Base-by-base conservation (phyloP, 495 filamentous ascomycete species). In the Parathielavia hyrcaniae region DNA sequence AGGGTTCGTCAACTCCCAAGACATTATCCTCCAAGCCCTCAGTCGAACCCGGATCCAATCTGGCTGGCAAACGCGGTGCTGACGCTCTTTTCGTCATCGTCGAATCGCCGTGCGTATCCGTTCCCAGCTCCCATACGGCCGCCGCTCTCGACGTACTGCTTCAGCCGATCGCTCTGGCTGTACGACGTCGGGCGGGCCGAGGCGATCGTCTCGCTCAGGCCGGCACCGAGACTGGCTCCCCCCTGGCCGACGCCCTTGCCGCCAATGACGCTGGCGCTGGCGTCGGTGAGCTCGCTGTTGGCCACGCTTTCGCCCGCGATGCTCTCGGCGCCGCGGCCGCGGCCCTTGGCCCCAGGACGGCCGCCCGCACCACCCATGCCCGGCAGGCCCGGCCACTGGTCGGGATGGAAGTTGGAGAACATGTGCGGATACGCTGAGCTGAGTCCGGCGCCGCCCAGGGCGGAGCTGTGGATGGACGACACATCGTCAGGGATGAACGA, bases 401-500 rank as follows among this genome's bases (percentile, higher is more conserved):
- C 91, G 40, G 84, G 77, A 39, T 85, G 80, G 65, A 99, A 97
- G 70, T 86, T 86, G 51, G 89, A 89, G 72, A 99, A 99, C 88
- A 97, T 96, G 22, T 86, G 88, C 10, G 93, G 93, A 67, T 91
- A 99, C 22, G 86, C 86, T 44, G 89, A 87, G 50, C 77, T 75
- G 45, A 91, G 72, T 14, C 86, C 86, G 43, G 89, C 88, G 41
- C 90, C 90, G 36, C 89, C 89, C 35, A 97, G 79, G 11, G 92
- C 88, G 20, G 90, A 95, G 41, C 91, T 92, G 69, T 99, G 91
- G 38, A 97, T 87, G 1, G 90, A 96, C 30, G 91, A 96, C 22
- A 97, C 90, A 71, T 99, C 93, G 67, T 99, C 93, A 0, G 93
- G 91, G 55, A 99, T 97, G 65, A 95, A 97, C n/a, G 77, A 78